Percentiles rank a stretch among this genome's conserved stretches.
These are phyloP conservation scores for Colletotrichum zoysiae DNA, from an alignment of 2,329 filamentous ascomycete genomes.

Conservation along the genomic window DNA sequence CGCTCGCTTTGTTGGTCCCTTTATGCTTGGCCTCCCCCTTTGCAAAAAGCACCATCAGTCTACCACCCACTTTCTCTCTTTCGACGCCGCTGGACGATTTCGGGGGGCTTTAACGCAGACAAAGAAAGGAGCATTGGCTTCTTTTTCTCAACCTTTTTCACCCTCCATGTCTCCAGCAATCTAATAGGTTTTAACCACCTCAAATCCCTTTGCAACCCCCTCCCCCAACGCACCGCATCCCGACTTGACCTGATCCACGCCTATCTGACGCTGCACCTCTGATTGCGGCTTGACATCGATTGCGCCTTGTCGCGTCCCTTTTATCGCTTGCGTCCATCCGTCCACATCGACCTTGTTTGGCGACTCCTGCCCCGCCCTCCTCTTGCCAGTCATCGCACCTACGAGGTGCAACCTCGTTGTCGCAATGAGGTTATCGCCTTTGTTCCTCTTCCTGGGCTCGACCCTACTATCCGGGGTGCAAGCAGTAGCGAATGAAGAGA, in stretches of 20 bases:
- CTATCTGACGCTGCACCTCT: slow-evolving; percentile 15
- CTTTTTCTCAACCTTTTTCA: slow-evolving; percentile 25
- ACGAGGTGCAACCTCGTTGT: slow-evolving; percentile 38
- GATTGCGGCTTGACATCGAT: slow-evolving; percentile 24
- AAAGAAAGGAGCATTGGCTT: slow-evolving; percentile 30
- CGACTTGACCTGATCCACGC: slow-evolving; percentile 35
- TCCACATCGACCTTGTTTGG: not conserved
- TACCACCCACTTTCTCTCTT: slow-evolving; percentile 23
- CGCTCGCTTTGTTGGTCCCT: slow-evolving; percentile 37
- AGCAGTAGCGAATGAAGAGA: slow-evolving; percentile 49
- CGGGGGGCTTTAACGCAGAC: slow-evolving; percentile 34
- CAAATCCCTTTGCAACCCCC: slow-evolving; percentile 26
- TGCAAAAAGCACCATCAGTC: slow-evolving; percentile 35
- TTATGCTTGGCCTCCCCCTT: slow-evolving; percentile 36
- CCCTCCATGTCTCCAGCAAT: slow-evolving; percentile 36
- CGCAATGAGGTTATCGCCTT: slow-evolving; percentile 60
- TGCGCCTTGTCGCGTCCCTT: slow-evolving; percentile 27
- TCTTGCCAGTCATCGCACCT: slow-evolving; percentile 17
- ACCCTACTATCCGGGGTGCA: slow-evolving; percentile 57
- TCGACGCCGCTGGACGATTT: slow-evolving; percentile 40
- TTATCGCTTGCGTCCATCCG: slow-evolving; percentile 3
- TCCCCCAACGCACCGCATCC: slow-evolving; percentile 27
- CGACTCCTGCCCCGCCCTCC: not conserved
- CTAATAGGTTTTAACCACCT: slow-evolving; percentile 33
- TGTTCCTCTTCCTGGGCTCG: slow-evolving; percentile 62